Evolutionary conservation across 2,329 filamentous ascomycete species (phyloP), one percentile per base, ranked within the genome.

Genomic region (Fusarium sp.): DNA sequence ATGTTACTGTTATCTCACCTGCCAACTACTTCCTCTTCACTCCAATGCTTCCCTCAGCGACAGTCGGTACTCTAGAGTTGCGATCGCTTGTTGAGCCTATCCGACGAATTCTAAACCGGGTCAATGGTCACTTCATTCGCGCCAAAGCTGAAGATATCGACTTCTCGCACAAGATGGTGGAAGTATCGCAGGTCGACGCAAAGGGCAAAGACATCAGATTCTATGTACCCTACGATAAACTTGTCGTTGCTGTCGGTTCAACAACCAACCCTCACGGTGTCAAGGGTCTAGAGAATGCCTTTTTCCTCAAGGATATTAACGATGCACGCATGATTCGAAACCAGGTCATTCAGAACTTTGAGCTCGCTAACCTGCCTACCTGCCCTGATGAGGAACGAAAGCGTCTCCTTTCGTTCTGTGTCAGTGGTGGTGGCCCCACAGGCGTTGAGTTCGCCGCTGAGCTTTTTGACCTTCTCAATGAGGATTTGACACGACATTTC

Each of bases 21-120:
- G 92, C 92, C 35, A 98, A 98, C 76, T 97, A 98, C 82, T 99
- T 99, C 82, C 83, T 99, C 31, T 99, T 99, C 80, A 99, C 96
- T 3, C 96, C 96, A 1, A 98, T 99, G 94, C 85, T 99, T 42
- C 96, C 96, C 3, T 97, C 94, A 33, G 97, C 96, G 10, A 99
- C 97, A 0, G 96, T 99, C 8, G 97, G 97, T 15, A 99, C 96
- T 0, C 84, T 99, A 31, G 95, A 97, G 77, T 84, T 98, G 75
- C 87, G 95, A 69, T 97, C 94, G 49, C 84, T 99, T 61, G 93
- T 98, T 39, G 96, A 99, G 80, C 96, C 96, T 0, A 93, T 99
- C 65, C 89, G 96, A 66, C 89, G 93, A 47, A 96, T 99, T 71
- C 84, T 98, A 21, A 83, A 87, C 55, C 86, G 90, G 55, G 88